Percentiles rank a stretch among this genome's conserved stretches.
Conservation (phyloP, 176 grass and related monocot genomes). For the Alloteropsis semialata region DNA sequence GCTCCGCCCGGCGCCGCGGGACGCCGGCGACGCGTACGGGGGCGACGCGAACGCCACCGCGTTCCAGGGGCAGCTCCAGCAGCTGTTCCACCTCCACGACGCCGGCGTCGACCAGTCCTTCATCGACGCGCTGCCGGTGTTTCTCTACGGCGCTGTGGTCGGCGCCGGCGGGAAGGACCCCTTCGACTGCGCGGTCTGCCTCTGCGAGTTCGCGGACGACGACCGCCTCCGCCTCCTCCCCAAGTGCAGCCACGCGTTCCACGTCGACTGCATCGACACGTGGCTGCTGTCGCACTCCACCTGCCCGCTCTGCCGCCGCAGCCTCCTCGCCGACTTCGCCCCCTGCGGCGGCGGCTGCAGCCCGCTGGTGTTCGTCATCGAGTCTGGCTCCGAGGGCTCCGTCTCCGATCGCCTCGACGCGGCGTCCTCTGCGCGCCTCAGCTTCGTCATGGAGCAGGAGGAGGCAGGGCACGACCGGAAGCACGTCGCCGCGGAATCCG, state of each 20-base stretch:
- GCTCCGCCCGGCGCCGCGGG: conserved; percentile 38
- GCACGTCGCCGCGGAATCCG: neutral
- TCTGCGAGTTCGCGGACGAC: conserved; percentile 42
- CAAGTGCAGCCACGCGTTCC: conserved; percentile 62
- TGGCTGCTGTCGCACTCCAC: conserved; percentile 62
- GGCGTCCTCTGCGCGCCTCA: conserved; percentile 29
- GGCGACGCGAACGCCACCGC: conserved; percentile 36
- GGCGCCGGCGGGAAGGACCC: conserved; percentile 45
- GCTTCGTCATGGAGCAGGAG: conserved; percentile 39
- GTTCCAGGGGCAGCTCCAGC: conserved; percentile 84
- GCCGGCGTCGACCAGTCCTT: conserved; percentile 92
- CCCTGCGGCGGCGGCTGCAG: conserved; percentile 53
- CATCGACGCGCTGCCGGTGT: conserved; percentile 70
- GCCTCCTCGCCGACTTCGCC: conserved; percentile 44
- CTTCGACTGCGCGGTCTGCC: conserved; percentile 70
- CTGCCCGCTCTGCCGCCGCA: conserved; percentile 64
- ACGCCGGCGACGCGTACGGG: conserved; percentile 4
- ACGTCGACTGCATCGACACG: conserved; percentile 68
- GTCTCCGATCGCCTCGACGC: conserved; percentile 52
- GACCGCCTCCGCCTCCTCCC: conserved; percentile 55
- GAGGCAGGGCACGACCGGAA: conserved; percentile 20
- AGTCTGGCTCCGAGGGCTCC: conserved; percentile 66
- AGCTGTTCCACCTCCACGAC: conserved; percentile 91
- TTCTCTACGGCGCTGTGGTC: conserved; percentile 58
- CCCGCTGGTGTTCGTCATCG: conserved; percentile 64